Evolutionary conservation across 2,329 filamentous ascomycete genomes (phyloP).

Genomic region (Bipolaris bicolor): DNA sequence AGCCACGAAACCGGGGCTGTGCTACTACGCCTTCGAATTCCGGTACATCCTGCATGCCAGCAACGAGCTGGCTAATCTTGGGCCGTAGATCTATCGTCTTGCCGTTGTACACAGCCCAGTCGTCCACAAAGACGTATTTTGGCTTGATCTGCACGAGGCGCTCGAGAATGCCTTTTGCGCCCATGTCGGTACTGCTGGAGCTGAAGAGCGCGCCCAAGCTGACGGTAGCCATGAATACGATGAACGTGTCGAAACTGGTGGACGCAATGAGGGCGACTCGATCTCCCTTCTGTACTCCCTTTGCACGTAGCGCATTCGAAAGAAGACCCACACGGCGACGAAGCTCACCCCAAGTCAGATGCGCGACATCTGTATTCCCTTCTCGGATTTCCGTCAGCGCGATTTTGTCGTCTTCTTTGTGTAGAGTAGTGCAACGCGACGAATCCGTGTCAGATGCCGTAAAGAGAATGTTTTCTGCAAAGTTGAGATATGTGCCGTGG

Average conservation of each 20-base stretch:
- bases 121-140: conserved; percentile 83
- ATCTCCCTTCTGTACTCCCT: conserved; percentile 73
- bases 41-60: conserved; percentile 64
- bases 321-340: conserved; percentile 64
- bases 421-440: conserved; percentile 56
- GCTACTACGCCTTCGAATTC: conserved; percentile 70
- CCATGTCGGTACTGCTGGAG: conserved; percentile 82
- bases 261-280: conserved; percentile 76
- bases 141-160: conserved; percentile 76
- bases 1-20: conserved; percentile 66
- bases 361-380: conserved; percentile 58
- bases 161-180: conserved; percentile 76
- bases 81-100: conserved; percentile 72
- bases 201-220: conserved; percentile 78
- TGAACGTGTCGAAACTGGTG: conserved; percentile 75
- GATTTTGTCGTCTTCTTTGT: conserved; percentile 74
- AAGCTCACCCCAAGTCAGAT: conserved; percentile 72
- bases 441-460: conserved; percentile 53
- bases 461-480: conserved; percentile 80
- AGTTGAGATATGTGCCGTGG: conserved; percentile 74
- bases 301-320: conserved; percentile 69
- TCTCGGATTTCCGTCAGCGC: conserved; percentile 77
- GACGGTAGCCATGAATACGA: conserved; percentile 71
- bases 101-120: conserved; percentile 79
- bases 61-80: conserved; percentile 72